phyloP scores from a whole-genome alignment of 768 basidiomycete species.

The Sistotremastrum niveocremeum region DNA sequence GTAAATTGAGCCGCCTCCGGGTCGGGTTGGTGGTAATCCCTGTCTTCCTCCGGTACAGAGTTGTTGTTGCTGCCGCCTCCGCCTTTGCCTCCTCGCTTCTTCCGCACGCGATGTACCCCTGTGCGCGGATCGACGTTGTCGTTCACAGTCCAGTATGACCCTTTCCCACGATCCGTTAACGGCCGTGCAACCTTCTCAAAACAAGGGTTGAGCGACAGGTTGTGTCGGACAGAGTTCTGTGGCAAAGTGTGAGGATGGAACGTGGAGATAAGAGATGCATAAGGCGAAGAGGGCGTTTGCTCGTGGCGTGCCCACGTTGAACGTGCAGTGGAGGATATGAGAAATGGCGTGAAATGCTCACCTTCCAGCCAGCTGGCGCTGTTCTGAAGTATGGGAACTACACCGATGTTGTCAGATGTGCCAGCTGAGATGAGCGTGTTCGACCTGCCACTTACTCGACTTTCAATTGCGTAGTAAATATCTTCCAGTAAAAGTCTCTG shows the following conservation, averaged over 20 bases:
- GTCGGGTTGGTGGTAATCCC: conserved; percentile 49
- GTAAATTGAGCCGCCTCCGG: conserved; percentile 10
- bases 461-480: conserved; percentile 87
- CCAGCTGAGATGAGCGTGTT: neutral
- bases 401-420: conserved; percentile 3
- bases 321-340: neutral
- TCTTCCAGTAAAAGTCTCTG: conserved; percentile 78
- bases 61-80: conserved; percentile 39
- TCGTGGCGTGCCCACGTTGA: conserved; percentile 2
- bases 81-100: conserved; percentile 46
- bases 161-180: conserved; percentile 80
- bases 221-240: conserved; percentile 85
- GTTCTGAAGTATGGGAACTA: conserved; percentile 84
- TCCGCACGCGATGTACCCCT: conserved; percentile 77
- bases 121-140: conserved; percentile 83
- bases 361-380: conserved; percentile 88
- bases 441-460: conserved; percentile 42
- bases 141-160: conserved; percentile 87
- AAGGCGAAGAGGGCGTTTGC: conserved; percentile 18
- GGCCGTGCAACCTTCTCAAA: conserved; percentile 89
- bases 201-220: conserved; percentile 80
- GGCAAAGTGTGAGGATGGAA: conserved; percentile 12
- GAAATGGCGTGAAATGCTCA: conserved; percentile 23
- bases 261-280: conserved; percentile 10
- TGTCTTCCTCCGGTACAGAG: conserved; percentile 43